Percentiles rank a stretch among this genome's conserved stretches.
These are phyloP conservation scores for Salix suchowensis DNA, from an alignment of 345 rosid species.

Conservation along the genomic window DNA sequence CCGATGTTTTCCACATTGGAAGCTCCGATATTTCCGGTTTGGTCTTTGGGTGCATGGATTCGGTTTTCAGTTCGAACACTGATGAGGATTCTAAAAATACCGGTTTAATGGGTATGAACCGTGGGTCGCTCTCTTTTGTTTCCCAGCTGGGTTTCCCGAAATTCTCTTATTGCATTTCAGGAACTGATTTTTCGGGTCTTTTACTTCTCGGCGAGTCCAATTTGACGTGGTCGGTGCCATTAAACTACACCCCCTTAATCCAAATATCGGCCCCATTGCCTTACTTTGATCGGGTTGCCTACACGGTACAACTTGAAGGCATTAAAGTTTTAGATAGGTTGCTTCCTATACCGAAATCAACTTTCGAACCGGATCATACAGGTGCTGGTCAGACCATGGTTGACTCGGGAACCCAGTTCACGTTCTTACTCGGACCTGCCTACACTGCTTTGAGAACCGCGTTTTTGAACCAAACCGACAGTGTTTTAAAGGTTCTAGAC, in stretches of 20 bases:
- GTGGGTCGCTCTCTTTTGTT: constrained; percentile 76
- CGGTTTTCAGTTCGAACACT: constrained; percentile 57
- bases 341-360: constrained; percentile 53
- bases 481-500: constrained; percentile 45
- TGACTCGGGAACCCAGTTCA: constrained; percentile 89
- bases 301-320: constrained; percentile 85
- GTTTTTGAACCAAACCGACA: constrained; percentile 54
- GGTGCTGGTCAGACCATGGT: constrained; percentile 98
- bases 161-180: constrained; percentile 89
- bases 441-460: constrained; percentile 57
- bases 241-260: constrained; percentile 76
- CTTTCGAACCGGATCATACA: constrained; percentile 76
- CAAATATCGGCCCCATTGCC: constrained; percentile 63
- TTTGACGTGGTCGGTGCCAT: constrained; percentile 46
- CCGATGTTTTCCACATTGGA: constrained; percentile 58
- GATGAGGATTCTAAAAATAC: constrained; percentile 65
- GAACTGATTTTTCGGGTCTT: constrained; percentile 61
- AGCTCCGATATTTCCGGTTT: constrained; percentile 38
- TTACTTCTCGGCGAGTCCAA: constrained; percentile 79
- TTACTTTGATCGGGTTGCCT: constrained; percentile 80
- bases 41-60: constrained; percentile 85
- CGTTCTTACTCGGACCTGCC: constrained; percentile 79
- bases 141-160: constrained; percentile 75
- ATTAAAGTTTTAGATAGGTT: constrained; percentile 60
- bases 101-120: constrained; percentile 89